phyloP scores from a whole-genome alignment of 352 stramenopile species.

The Phytopythium litorale region DNA sequence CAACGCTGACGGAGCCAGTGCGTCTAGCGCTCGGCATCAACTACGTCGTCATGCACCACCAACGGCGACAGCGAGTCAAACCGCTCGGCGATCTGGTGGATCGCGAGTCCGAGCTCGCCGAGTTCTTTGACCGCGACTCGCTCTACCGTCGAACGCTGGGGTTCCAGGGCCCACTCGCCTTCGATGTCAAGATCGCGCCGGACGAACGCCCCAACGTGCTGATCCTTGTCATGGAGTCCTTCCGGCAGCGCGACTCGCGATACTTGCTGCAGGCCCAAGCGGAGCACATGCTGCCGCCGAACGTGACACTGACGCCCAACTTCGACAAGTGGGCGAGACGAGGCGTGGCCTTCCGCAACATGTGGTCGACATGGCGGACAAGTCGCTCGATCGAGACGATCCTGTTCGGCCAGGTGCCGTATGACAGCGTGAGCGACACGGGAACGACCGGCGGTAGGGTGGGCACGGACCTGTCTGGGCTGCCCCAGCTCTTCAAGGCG shows the following conservation, averaged over 20 bases:
- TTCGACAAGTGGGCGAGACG: constrained; percentile 56
- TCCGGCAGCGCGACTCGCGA: constrained; percentile 51
- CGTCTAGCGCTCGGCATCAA: constrained; percentile 27
- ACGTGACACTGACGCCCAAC: constrained; percentile 55
- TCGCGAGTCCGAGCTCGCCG: constrained; percentile 32
- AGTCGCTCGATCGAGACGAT: constrained; percentile 65
- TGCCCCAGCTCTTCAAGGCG: constrained; percentile 52
- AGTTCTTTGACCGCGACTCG: constrained; percentile 33
- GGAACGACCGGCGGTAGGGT: constrained; percentile 37
- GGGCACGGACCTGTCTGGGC: constrained; percentile 31
- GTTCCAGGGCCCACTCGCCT: constrained; percentile 49
- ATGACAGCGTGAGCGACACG: constrained; percentile 50
- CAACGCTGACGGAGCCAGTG: constrained; percentile 44
- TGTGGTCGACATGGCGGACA: constrained; percentile 68
- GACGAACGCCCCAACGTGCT: constrained; percentile 56
- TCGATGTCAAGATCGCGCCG: constrained; percentile 37
- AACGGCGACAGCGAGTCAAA: constrained; percentile 3
- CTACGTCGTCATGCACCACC: constrained; percentile 10
- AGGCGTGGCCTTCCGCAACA: constrained; percentile 47
- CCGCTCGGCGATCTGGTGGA: constrained; percentile 44
- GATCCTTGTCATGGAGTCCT: constrained; percentile 64
- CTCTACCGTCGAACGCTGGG: constrained; percentile 43
- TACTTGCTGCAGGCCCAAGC: constrained; percentile 36
- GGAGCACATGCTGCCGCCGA: constrained; percentile 27
- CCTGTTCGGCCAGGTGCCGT: constrained; percentile 59